Percentiles rank a stretch among this genome's conserved stretches.
Evolutionary conservation across 805 yeast genomes (phyloP).

Genomic region (Candida loeiensis): DNA sequence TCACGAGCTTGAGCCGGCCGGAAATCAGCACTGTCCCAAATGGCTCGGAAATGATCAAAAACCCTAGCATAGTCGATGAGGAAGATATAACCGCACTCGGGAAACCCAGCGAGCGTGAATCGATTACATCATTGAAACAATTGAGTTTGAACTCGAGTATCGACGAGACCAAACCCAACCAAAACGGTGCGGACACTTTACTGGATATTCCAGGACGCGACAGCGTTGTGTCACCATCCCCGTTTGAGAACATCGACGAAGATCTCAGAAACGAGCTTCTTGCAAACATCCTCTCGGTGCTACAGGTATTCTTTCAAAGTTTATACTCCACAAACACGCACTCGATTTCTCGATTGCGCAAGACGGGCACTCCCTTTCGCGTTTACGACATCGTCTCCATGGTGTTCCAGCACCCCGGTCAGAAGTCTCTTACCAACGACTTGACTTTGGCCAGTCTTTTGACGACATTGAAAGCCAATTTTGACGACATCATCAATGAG

Average conservation of each 20-base stretch:
- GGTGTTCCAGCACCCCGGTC: slow-evolving; percentile 20
- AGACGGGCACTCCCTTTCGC: slow-evolving; percentile 6
- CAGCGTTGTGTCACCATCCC: neutral
- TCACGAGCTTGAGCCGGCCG: neutral
- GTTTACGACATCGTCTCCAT: slow-evolving; percentile 13
- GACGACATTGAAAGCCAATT: slow-evolving; percentile 15
- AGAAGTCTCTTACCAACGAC: slow-evolving; percentile 13
- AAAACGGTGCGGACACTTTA: neutral
- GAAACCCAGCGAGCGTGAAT: neutral
- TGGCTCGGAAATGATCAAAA: neutral
- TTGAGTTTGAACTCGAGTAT: neutral
- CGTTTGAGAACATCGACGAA: slow-evolving; percentile 18
- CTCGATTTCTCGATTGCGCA: slow-evolving; percentile 5
- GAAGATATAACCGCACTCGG: neutral
- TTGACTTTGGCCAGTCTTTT: slow-evolving; percentile 16
- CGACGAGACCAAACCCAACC: too few relatives aligned
- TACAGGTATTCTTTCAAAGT: slow-evolving; percentile 22
- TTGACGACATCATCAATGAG: slow-evolving; percentile 15
- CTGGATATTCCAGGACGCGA: neutral
- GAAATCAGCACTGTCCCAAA: neutral
- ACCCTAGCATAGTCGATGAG: neutral
- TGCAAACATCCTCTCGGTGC: slow-evolving; percentile 16
- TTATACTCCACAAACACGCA: slow-evolving; percentile 11
- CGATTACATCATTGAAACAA: neutral
- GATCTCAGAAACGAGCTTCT: slow-evolving; percentile 21